Evolutionary conservation across 1,139 yeast genomes (phyloP).

Genomic region (Debaryomyces sp.): DNA sequence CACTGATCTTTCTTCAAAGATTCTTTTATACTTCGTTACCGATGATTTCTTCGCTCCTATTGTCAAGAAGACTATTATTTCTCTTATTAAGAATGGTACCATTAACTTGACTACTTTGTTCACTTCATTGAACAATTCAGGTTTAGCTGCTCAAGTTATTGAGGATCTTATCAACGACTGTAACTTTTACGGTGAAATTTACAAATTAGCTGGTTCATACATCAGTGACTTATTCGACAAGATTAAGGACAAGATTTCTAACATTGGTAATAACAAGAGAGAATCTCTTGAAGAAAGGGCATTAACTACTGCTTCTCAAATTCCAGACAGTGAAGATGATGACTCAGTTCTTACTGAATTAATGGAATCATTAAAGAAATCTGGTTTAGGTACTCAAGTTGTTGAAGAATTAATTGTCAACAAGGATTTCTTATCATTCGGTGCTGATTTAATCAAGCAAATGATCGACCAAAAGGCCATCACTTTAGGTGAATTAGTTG

Average conservation of each 20-base stretch:
- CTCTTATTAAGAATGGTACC: constrained; percentile 35
- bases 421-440: constrained; percentile 41
- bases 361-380: constrained; percentile 48
- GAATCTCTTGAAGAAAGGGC: constrained; percentile 15
- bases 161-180: constrained; percentile 43
- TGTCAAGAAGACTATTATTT: constrained; percentile 32
- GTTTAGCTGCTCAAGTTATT: constrained; percentile 44
- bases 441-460: constrained; percentile 41
- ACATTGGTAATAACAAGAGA: constrained; percentile 19
- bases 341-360: constrained; percentile 33
- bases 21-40: constrained; percentile 35
- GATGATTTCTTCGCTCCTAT: constrained; percentile 36
- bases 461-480: constrained; percentile 37
- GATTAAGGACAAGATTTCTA: constrained; percentile 27
- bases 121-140: constrained; percentile 47
- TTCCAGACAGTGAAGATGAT: constrained; percentile 9
- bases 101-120: constrained; percentile 42
- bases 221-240: constrained; percentile 34
- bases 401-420: constrained; percentile 45
- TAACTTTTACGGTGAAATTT: constrained; percentile 44
- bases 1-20: constrained; percentile 43
- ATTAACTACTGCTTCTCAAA: constrained; percentile 10
- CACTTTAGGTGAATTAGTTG: constrained; percentile 29
- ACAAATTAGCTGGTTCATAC: constrained; percentile 35
- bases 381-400: constrained; percentile 48